These are phyloP conservation scores for Pseudogymnoascus sp. DNA, from an alignment of 2,329 filamentous ascomycete genomes.

Conservation along the genomic window DNA sequence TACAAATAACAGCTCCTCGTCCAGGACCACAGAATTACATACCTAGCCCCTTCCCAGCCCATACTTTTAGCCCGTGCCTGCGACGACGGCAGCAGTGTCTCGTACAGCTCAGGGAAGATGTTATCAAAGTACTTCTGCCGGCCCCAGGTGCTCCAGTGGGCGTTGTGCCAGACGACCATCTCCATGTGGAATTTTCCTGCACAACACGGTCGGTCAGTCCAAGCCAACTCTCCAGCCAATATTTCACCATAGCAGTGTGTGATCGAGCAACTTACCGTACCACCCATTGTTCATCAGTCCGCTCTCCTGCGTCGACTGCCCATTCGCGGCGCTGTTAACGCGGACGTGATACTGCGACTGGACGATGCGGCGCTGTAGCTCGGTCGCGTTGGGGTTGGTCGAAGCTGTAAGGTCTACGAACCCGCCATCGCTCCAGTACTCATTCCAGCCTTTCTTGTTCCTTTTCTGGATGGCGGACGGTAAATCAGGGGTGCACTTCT, in stretches of 20 bases:
- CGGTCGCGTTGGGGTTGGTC: slow-evolving; percentile 31
- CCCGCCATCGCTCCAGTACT: slow-evolving; percentile 31
- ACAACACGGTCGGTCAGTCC: slow-evolving; percentile 28
- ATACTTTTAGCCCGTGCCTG: slow-evolving; percentile 26
- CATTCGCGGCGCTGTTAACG: slow-evolving; percentile 35
- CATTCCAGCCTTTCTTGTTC: slow-evolving; percentile 15
- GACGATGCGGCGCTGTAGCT: slow-evolving; percentile 38
- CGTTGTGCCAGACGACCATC: slow-evolving; percentile 38
- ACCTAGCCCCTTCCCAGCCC: slow-evolving; percentile 30
- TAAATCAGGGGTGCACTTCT: slow-evolving; percentile 20
- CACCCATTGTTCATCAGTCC: slow-evolving; percentile 41
- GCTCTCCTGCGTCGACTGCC: slow-evolving; percentile 36
- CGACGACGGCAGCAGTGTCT: slow-evolving; percentile 29
- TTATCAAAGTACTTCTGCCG: slow-evolving; percentile 31
- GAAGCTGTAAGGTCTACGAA: slow-evolving; percentile 35
- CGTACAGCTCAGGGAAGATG: slow-evolving; percentile 31
- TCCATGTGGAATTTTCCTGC: slow-evolving; percentile 38
- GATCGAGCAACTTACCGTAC: slow-evolving; percentile 29
- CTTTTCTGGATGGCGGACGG: slow-evolving; percentile 23
- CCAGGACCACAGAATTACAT: slow-evolving; percentile 11
- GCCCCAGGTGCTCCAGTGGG: slow-evolving; percentile 36
- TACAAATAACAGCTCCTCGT: slow-evolving; percentile 32
- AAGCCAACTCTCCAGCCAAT: background rate
- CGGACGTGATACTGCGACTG: slow-evolving; percentile 38
- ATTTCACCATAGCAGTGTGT: background rate